Conservation (phyloP, 1,284 basidiomycete genomes). For the Ceratobasidium theobromae region DNA sequence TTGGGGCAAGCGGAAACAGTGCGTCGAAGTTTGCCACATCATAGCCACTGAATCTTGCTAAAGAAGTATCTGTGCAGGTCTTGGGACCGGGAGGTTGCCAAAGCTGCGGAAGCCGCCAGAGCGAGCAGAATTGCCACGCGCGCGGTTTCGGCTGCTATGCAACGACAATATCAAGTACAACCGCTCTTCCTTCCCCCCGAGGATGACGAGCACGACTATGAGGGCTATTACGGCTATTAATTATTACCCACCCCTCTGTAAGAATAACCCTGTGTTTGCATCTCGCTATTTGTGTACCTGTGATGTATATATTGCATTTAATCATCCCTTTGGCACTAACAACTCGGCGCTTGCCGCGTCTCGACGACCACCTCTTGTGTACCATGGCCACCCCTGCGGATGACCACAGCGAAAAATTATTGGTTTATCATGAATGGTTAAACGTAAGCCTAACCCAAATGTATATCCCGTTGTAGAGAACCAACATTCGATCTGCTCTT, state of each 20-base stretch:
- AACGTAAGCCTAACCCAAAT: conserved; percentile 16
- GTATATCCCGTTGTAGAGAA: not conserved
- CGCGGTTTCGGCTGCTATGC: not conserved
- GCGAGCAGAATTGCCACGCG: not conserved
- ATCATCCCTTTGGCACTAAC: not conserved
- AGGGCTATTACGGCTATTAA: not conserved
- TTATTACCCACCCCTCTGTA: too few relatives aligned
- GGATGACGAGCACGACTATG: conserved; percentile 2
- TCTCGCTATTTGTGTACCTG: not conserved
- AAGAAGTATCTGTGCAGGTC: too few relatives aligned
- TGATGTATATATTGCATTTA: not conserved
- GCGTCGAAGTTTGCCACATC: conserved; percentile 26
- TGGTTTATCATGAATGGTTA: conserved; percentile 34
- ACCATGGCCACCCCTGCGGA: conserved; percentile 36
- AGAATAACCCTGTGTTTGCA: not conserved
- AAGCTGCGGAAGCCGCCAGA: not conserved
- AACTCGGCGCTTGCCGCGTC: conserved; percentile 4
- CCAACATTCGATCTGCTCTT: not conserved
- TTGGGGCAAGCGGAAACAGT: conserved; percentile 41
- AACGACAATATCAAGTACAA: not conserved
- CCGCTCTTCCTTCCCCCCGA: not conserved
- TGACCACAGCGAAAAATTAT: conserved; percentile 33
- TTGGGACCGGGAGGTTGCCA: conserved; percentile 12
- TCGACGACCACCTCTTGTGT: not conserved
- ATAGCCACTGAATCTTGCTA: not conserved